phyloP scores from a whole-genome alignment of 163 green algal genomes.

The Prototheca cutis region DNA sequence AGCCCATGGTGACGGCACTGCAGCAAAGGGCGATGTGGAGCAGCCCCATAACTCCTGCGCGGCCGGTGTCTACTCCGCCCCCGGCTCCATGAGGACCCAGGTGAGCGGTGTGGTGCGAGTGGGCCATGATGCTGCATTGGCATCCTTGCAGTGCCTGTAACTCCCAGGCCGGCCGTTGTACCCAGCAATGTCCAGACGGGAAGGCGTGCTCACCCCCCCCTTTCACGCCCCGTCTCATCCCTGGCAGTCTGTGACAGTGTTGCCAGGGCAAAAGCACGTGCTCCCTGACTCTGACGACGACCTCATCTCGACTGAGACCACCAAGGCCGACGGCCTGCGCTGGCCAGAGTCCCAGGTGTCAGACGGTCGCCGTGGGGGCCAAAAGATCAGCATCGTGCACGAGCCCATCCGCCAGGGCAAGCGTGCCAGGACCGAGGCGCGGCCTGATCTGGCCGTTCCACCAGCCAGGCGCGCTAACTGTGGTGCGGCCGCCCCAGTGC shows the following conservation, averaged over 20 bases:
- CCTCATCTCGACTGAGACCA: too few species aligned
- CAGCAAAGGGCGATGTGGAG: not conserved
- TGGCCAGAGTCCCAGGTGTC: conserved; percentile 4
- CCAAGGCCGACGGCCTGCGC: not conserved
- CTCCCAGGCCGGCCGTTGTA: too few species aligned
- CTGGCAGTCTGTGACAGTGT: too few species aligned
- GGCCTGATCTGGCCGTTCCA: not conserved
- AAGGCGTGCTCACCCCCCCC: too few species aligned
- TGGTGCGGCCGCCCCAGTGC: too few species aligned
- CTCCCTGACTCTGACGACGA: not conserved
- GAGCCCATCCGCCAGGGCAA: conserved; percentile 10
- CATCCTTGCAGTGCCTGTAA: too few species aligned
- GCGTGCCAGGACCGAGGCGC: not conserved
- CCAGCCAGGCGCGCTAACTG: too few species aligned
- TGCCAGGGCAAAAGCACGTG: not conserved
- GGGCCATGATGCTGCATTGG: too few species aligned
- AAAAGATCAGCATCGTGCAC: conserved; percentile 8
- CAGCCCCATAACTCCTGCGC: conserved; percentile 3
- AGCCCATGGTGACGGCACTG: not conserved
- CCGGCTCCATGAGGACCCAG: conserved; percentile 8
- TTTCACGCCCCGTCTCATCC: too few species aligned
- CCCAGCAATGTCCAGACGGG: too few species aligned
- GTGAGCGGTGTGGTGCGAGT: too few species aligned
- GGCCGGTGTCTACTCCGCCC: conserved; percentile 5
- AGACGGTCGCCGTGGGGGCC: not conserved